phyloP scores from a whole-genome alignment of 345 rosid genomes.

The Citrus maxima region DNA sequence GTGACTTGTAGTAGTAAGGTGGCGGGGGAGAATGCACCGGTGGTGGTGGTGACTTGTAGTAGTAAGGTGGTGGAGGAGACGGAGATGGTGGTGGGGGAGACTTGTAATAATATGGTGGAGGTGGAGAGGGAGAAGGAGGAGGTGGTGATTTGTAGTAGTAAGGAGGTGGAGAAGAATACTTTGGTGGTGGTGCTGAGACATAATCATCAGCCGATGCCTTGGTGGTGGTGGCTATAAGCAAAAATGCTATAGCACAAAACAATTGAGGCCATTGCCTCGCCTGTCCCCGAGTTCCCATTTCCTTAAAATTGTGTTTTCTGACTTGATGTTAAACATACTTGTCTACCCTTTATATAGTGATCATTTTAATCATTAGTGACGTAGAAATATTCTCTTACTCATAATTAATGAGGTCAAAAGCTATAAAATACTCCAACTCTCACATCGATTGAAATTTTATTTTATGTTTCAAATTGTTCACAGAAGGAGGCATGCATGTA shows the following conservation, averaged over 20 bases:
- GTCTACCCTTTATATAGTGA: constrained; percentile 19
- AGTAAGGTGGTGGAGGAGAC: background rate
- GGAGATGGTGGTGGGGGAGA: background rate
- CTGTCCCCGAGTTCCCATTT: background rate
- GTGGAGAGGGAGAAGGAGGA: background rate
- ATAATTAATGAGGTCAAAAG: background rate
- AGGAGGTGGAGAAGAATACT: background rate
- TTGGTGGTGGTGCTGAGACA: background rate
- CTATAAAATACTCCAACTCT: background rate
- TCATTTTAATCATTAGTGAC: background rate
- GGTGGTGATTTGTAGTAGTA: background rate
- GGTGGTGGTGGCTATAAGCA: constrained; percentile 19
- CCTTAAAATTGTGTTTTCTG: background rate
- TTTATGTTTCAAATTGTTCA: background rate
- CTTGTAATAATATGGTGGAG: background rate
- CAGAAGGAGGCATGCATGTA: background rate
- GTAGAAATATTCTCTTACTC: background rate
- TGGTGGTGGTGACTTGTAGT: background rate
- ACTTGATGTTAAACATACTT: background rate
- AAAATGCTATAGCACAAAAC: background rate
- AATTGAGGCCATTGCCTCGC: background rate
- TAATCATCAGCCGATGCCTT: constrained; percentile 11
- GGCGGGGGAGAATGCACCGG: background rate
- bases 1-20: background rate
- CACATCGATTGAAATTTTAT: too few relatives aligned